Evolutionary conservation across 257 asterid genomes (phyloP), one percentile per base, ranked within the genome.

Genomic region (Solanum neorickii): DNA sequence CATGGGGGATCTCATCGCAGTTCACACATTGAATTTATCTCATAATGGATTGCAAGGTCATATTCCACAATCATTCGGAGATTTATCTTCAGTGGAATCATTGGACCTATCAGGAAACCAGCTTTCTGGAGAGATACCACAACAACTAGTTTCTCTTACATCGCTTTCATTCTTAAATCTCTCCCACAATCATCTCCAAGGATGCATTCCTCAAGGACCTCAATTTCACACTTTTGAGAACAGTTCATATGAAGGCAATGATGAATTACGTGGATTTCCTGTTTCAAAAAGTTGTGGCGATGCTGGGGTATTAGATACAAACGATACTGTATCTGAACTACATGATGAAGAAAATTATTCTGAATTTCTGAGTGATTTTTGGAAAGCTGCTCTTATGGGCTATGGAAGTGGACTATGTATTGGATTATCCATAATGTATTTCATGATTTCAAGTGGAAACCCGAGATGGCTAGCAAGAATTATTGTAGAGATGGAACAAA

Each of bases 331-430:
- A 23, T 23, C 20, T 23, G 21, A 1, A 29, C 23, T 12, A 37
- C 52, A 72, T 21, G 82, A 76, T 41, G 12, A 76, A 12, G 83
- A 76, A 76, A 76, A 15, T 0, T 3, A 23, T 12, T 76, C 35
- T 41, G 21, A 12, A 41, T 76, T 76, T 23, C 35, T n/a, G 21
- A 76, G 2, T 41, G 83, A 76, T 3, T 42, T 76, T 5, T 90
- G 89, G 92, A 29, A 72, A 86, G 83, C 73, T 16, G 90, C 89
- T 11, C 16, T 88, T 3, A 39, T 87, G 52, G 94, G 94, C 3
- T 92, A 89, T 60, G 78, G 87, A 4, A 66, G 46, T 60, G 93
- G 92, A 46, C 25, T 83, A 33, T n/a, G 78, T 20, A 15, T 86
- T 16, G 93, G 92, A 35, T 23, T 87, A n/a, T 74, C 21, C 3